A percentile compares a stretch with the other conserved stretches of the same genome.
phyloP scores from a whole-genome alignment of 2,329 filamentous ascomycete species.

The Thermoascus crustaceus region DNA sequence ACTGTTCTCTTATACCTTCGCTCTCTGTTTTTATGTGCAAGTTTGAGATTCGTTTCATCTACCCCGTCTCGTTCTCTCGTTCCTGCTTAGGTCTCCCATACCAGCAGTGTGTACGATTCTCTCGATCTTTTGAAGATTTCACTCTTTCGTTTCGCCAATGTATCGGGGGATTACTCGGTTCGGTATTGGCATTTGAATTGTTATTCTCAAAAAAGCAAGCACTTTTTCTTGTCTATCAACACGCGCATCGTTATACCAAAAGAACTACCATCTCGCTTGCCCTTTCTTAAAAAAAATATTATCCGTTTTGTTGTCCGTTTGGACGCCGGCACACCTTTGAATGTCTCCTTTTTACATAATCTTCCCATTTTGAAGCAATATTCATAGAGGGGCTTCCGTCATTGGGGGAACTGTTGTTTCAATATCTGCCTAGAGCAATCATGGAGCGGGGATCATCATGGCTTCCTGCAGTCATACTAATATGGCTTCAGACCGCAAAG shows the following conservation, averaged over 20 bases:
- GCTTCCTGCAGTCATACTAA: slow-evolving; percentile 25
- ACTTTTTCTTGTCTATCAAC: too few species aligned
- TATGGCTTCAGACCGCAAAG: slow-evolving; percentile 25
- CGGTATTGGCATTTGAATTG: too few species aligned
- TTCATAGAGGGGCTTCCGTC: background rate
- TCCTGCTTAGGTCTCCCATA: background rate
- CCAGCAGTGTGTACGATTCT: background rate
- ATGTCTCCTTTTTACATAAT: background rate
- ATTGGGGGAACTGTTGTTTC: background rate
- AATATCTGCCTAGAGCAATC: background rate
- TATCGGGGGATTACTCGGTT: too few species aligned
- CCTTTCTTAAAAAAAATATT: too few species aligned
- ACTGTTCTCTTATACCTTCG: slow-evolving; percentile 1
- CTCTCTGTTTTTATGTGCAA: background rate
- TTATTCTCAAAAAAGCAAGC: too few species aligned
- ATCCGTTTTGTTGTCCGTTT: too few species aligned
- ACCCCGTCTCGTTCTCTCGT: background rate
- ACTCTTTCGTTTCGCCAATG: background rate
- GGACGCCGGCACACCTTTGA: too few species aligned
- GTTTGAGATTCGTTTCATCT: background rate
- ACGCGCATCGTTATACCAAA: too few species aligned
- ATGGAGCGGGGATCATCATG: slow-evolving; percentile 17
- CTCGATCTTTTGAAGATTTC: background rate
- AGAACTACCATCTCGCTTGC: too few species aligned
- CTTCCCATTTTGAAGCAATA: background rate